Evolutionary conservation across 1,139 yeast species (phyloP), one percentile per base, ranked within the genome.

Genomic region (Blastobotrys elegans): DNA sequence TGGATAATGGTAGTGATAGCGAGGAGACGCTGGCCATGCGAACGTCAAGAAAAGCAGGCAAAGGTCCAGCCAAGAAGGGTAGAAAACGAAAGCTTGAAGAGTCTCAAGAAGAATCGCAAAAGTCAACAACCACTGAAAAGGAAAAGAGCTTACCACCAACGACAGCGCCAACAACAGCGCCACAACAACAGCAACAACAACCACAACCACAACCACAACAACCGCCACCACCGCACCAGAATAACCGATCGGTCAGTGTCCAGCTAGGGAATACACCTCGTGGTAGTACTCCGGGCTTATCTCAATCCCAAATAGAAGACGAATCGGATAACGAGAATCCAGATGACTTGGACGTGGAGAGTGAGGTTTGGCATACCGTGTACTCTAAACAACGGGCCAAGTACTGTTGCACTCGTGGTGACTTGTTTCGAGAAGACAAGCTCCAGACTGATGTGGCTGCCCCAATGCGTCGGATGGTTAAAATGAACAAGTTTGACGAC

Each of bases 351-450:
- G 82, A 82, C 58, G 73, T 82, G 30, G 94, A 86, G 60, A 65
- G 80, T 43, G 84, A 84, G 49, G 80, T 88, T 0, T 89, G 96
- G 96, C 84, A 84, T 57, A 77, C 79, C 11, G 65, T 84, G 18
- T 87, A 95, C 0, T 86, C 96, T 0, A 84, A 83, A 52, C 77
- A 86, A 0, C 71, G 96, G 50, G 87, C 94, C 7, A 80, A 83
- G 49, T 77, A 86, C 52, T 83, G 96, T 62, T 69, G 80, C 30
- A 75, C 76, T 49, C 75, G 97, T 57, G 75, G 88, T 0, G 79
- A 75, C 6, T 67, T 88, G 44, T 89, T 90, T 58, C 77, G 74
- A 32, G 74, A 76, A 16, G 68, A 72, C 54, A 75, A 72, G 49
- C 65, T 90, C 11, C 83, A 83, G 53, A 66, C 74, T 4, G 82